Base-by-base conservation (phyloP, 495 filamentous ascomycete species). In the Xylaria bambusicola region DNA sequence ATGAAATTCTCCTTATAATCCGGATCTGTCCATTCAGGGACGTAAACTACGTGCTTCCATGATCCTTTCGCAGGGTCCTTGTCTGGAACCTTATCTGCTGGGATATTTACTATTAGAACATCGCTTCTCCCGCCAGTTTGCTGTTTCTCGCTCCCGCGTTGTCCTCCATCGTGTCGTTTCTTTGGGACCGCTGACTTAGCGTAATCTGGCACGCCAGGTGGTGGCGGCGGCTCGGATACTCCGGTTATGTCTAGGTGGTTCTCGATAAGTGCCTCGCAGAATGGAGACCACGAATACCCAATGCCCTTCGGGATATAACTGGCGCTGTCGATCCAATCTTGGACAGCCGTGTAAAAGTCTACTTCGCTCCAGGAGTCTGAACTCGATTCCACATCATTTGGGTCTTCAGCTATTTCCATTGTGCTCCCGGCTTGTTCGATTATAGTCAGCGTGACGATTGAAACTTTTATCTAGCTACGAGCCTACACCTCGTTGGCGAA, bases 1-100 rank as follows among this genome's bases (percentile, higher is more conserved):
- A 38, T 7, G 9, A 18, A 4, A 3, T 36, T 26, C 2, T 66
- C 62, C 3, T 58, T 53, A 42, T 59, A 69, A 1, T 71, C 60
- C 1, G 70, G 70, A 33, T 71, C 64, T 26, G 40, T 52, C 66
- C 66, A 73, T n/a, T 62, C 58, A 4, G 70, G 70, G 42, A 69
- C 50, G 38, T 69, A 73, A 50, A 53, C 52, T 35, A 62, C 46
- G 20, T 63, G 62, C 0, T 58, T 24, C 53, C 55, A 72, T 3
- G 47, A 46, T 17, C 62, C 60, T 26, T 36, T 63, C 8, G 15
- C 51, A 6, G 42, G 44, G 1, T 15, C 7, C 45, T 57, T 62
- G 10, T 24, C 15, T 2, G 60, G 66, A 13, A 63, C 26, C 12
- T 23, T 18, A n/a, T 29, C 17, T 13, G 26, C 27, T 21, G 31